Base-by-base conservation (phyloP, 1,139 yeast species). In the Saccharomyces hybrid region DNA sequence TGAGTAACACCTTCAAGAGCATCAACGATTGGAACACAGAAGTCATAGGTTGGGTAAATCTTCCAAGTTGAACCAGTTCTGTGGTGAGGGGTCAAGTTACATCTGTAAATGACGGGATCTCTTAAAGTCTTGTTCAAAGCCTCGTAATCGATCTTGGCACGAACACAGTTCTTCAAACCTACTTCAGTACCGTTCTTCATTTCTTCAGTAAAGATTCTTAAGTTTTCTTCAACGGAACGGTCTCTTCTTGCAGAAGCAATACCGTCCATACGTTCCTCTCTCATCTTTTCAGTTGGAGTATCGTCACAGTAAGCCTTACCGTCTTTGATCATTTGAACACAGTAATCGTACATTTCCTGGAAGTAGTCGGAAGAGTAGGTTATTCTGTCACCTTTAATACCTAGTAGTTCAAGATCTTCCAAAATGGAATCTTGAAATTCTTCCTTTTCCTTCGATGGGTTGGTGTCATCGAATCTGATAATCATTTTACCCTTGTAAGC, bases 191-290 rank as follows among this genome's bases (percentile, higher is more conserved):
- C 98, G 60, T 86, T 81, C 73, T 83, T 84, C 98, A 93, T 93
- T 64, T 88, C 96, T 69, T 86, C 83, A 54, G 86, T 83, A 77
- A 93, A 91, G 58, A 90, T 79, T 61, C 77, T 76, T 74, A 93
- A 78, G 75, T 88, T 90, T 75, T 93, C 98, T 73, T 91, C 97
- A 56, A 91, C 85, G 12, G 90, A 67, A 72, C 96, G 84, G 64
- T 88, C 90, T 78, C 98, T 88, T 77, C 96, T 86, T 52, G 81
- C 84, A 54, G 96, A 86, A 55, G 91, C 85, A 64, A 88, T 86
- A 71, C 98, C 99, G 60, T 89, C 96, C 88, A 88, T 88, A 79
- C 99, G 88, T 78, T 93, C 95, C 70, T 90, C 96, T 77, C 99
- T 87, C 98, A 93, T 93, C 71, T 81, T 79, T 68, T 91, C 98